Conservation (phyloP, 805 yeast species). For the Saccharomycopsis oosterbeekiorum region DNA sequence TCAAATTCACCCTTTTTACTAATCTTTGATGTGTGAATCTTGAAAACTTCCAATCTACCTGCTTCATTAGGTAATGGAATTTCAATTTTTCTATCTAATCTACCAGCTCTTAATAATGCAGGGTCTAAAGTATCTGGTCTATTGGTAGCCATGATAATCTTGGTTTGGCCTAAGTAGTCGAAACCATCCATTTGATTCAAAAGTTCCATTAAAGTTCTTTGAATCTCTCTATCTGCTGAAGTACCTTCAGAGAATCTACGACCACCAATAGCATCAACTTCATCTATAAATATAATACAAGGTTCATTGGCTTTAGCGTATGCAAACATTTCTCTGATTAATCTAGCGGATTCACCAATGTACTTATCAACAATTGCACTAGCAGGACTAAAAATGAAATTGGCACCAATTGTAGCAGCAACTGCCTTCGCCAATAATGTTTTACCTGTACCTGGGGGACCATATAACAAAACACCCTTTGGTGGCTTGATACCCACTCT, state of each 20-base stretch:
- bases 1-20: conserved; percentile 92
- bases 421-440: conserved; percentile 97
- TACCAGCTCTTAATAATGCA: conserved; percentile 92
- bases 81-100: conserved; percentile 93
- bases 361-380: conserved; percentile 96
- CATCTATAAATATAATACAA: conserved; percentile 97
- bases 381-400: conserved; percentile 96
- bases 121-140: conserved; percentile 98
- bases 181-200: conserved; percentile 98
- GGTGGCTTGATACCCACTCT: conserved; percentile 99
- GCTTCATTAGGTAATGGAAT: conserved; percentile 93
- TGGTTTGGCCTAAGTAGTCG: conserved; percentile 92
- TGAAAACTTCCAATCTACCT: conserved; percentile 87
- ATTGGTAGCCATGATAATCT: conserved; percentile 98
- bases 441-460: conserved; percentile 99
- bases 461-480: conserved; percentile 90
- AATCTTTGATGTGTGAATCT: conserved; percentile 80
- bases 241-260: conserved; percentile 97
- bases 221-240: conserved; percentile 96
- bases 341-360: conserved; percentile 94
- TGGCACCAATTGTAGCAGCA: conserved; percentile 97
- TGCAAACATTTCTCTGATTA: conserved; percentile 95
- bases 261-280: conserved; percentile 98
- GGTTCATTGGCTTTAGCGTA: conserved; percentile 98
- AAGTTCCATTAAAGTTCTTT: conserved; percentile 94